phyloP scores from a whole-genome alignment of 805 yeast genomes.

The Jamesozyma gamospora region DNA sequence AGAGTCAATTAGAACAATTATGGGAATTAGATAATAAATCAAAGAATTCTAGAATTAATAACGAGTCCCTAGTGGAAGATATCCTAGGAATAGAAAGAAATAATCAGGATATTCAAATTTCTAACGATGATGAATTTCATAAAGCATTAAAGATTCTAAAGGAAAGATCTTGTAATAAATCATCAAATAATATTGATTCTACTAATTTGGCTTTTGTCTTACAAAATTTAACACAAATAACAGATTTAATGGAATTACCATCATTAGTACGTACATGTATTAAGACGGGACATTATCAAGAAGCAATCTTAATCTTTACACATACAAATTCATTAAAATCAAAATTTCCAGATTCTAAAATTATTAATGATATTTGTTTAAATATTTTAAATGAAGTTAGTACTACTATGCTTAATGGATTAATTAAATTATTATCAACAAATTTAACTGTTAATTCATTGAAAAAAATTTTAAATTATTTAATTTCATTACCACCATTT shows the following conservation, averaged over 20 bases:
- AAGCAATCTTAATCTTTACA: conserved; percentile 75
- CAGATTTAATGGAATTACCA: conserved; percentile 78
- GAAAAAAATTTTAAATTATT: conserved; percentile 66
- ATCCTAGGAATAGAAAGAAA: conserved; percentile 5
- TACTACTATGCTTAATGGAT: conserved; percentile 56
- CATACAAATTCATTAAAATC: conserved; percentile 59
- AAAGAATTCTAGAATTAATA: neutral
- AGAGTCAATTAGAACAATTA: conserved; percentile 18
- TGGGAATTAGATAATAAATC: conserved; percentile 25
- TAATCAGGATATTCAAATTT: neutral
- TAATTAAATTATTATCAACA: conserved; percentile 60
- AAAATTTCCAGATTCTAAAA: conserved; percentile 44
- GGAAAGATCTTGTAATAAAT: conserved; percentile 10
- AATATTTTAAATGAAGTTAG: conserved; percentile 24
- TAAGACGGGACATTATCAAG: conserved; percentile 76
- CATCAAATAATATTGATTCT: neutral
- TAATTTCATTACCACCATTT: conserved; percentile 56
- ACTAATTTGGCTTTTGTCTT: conserved; percentile 33
- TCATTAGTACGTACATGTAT: conserved; percentile 77
- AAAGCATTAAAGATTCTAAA: conserved; percentile 18
- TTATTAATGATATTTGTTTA: conserved; percentile 23
- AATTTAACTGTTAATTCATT: conserved; percentile 71
- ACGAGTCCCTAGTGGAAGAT: conserved; percentile 6
- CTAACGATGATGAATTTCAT: conserved; percentile 25
- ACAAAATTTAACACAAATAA: conserved; percentile 56